Evolutionary conservation across 768 basidiomycete genomes (phyloP), one percentile per base, ranked within the genome.

Genomic region (Xanthoconium purpureum): DNA sequence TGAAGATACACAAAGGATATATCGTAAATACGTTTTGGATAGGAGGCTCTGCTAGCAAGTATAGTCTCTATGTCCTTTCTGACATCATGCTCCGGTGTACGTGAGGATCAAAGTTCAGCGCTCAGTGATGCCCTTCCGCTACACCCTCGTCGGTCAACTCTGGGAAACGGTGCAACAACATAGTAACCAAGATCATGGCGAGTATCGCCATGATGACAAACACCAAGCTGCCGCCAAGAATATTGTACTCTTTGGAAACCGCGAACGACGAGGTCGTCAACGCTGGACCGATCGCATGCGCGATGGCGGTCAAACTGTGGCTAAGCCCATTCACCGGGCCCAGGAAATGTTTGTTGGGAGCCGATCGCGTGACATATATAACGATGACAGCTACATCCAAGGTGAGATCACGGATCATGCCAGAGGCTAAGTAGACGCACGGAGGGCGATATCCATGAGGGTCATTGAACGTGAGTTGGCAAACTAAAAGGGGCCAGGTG

Each of bases 281-380:
- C 1, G 74, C 76, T 0, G 83, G 82, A 1, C 80, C 82, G 18
- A 83, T 71, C 4, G 79, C 80, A 40, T 80, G 75, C 0, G 77
- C 74, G 11, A 78, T 66, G 3, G 79, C 76, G 2, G 74, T 75
- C 2, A 73, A 68, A 15, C 76, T 81, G 29, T 84, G 83, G 3
- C 78, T 74, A 20, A 85, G 70, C 2, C 84, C 84, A 55, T 85
- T 83, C 2, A 79, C 80, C 7, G 83, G 78, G 10, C 84, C 84
- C 6, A 86, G 73, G 0, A 81, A 79, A 18, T 71, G 72, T 51
- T 75, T 78, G 55, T 78, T 78, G 0, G 85, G 83, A 1, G 83
- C 73, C 2, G 81, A 78, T 29, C 75, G 74, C 3, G 79, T 83
- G 50, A 84, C 69, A 52, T 69, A 82, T 60, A 85, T 77, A 47